Conservation (phyloP, 2,329 filamentous ascomycete species). For the Calycina herbarum region DNA sequence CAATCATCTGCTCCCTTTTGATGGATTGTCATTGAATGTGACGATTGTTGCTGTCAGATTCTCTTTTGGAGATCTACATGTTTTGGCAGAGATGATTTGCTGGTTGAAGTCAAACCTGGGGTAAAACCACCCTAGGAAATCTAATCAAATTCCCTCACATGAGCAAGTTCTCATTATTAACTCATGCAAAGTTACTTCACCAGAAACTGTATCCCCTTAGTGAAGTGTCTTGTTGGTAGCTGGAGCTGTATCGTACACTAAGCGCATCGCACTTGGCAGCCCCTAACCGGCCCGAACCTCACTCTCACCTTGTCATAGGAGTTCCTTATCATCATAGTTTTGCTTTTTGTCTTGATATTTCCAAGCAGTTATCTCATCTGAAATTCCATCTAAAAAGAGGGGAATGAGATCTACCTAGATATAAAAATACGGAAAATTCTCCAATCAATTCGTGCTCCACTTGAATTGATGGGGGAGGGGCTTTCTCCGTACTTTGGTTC, state of each 20-base stretch:
- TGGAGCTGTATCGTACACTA: background rate
- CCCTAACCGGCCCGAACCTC: background rate
- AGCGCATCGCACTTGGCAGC: background rate
- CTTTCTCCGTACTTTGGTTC: slow-evolving; percentile 1
- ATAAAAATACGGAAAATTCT: background rate
- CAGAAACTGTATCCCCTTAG: background rate
- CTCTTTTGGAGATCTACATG: background rate
- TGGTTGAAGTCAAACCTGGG: background rate
- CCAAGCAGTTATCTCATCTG: background rate
- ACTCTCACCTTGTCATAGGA: background rate
- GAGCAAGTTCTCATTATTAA: background rate
- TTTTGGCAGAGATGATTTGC: background rate
- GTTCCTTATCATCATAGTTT: background rate
- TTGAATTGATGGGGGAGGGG: background rate
- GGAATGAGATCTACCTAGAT: background rate
- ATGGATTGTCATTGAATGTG: too few species aligned
- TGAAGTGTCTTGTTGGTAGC: background rate
- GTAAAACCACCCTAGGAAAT: background rate
- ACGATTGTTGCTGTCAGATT: too few species aligned
- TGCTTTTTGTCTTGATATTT: background rate
- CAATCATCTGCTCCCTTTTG: too few species aligned
- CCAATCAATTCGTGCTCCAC: background rate
- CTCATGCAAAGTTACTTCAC: background rate
- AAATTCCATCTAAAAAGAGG: background rate
- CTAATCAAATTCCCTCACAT: background rate